Evolutionary conservation across 176 grass and related monocot species (phyloP).

Genomic region (Melocanna baccifera): DNA sequence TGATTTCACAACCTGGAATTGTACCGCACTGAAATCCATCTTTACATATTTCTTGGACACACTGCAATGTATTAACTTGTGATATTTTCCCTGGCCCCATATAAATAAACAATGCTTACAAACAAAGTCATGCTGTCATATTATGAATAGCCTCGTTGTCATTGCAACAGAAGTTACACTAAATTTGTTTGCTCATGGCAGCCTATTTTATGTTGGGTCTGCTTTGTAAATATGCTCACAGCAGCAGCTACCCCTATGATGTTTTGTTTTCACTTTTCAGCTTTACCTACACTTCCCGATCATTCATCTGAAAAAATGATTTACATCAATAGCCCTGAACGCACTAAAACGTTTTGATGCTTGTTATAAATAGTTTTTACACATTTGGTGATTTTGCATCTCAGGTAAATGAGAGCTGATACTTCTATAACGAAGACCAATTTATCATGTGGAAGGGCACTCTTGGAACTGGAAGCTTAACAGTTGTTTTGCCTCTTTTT

Average conservation of each 20-base stretch:
- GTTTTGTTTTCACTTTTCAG: not conserved
- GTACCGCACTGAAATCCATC: not conserved
- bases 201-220: not conserved
- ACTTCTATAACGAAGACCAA: slow-evolving; percentile 6
- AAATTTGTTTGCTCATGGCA: not conserved
- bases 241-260: not conserved
- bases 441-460: not conserved
- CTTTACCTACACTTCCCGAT: not conserved
- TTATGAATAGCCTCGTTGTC: not conserved
- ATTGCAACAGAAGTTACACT: not conserved
- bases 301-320: not conserved
- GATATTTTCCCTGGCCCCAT: not conserved
- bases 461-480: slow-evolving; percentile 2
- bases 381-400: slow-evolving; percentile 10
- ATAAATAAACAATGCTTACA: not conserved
- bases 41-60: not conserved
- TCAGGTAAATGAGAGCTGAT: slow-evolving; percentile 55
- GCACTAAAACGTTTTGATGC: not conserved
- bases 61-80: not conserved
- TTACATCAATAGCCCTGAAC: not conserved
- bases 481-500: not conserved
- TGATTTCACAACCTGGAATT: not conserved
- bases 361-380: not conserved
- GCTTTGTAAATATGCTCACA: not conserved
- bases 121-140: not conserved